Conservation (phyloP, 768 basidiomycete species). For the Termitomyces heimii region DNA sequence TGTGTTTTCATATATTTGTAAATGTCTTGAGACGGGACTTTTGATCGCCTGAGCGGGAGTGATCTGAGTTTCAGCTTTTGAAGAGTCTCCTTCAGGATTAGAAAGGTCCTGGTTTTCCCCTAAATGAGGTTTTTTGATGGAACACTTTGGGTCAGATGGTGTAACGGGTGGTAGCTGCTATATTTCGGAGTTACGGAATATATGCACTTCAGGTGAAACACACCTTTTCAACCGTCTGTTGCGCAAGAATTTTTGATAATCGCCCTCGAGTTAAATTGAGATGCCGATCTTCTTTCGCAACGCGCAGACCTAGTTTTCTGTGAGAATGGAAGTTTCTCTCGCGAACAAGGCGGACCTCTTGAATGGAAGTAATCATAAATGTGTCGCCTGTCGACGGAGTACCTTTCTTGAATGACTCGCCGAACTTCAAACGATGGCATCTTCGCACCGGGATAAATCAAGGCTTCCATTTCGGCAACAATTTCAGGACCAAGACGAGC, state of each 20-base stretch:
- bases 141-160: neutral
- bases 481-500: slow-evolving; percentile 59
- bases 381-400: slow-evolving; percentile 64
- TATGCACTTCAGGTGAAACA: neutral
- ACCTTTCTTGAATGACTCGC: slow-evolving; percentile 66
- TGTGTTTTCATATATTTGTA: neutral
- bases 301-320: slow-evolving; percentile 48
- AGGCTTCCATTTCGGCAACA: slow-evolving; percentile 66
- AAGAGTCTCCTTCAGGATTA: neutral
- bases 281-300: slow-evolving; percentile 60
- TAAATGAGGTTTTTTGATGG: neutral
- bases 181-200: neutral
- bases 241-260: slow-evolving; percentile 21
- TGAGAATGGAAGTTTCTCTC: neutral
- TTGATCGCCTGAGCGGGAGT: neutral
- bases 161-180: neutral
- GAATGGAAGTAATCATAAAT: slow-evolving; percentile 79
- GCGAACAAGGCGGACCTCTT: slow-evolving; percentile 29
- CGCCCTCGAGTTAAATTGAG: slow-evolving; percentile 44
- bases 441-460: slow-evolving; percentile 64
- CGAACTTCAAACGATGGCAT: slow-evolving; percentile 73
- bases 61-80: neutral
- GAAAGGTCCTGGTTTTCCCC: neutral
- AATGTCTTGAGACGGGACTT: neutral
- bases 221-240: slow-evolving; percentile 5